These are phyloP conservation scores for Nicotiana paniculata DNA, from an alignment of 257 asterid genomes.

Conservation along the genomic window DNA sequence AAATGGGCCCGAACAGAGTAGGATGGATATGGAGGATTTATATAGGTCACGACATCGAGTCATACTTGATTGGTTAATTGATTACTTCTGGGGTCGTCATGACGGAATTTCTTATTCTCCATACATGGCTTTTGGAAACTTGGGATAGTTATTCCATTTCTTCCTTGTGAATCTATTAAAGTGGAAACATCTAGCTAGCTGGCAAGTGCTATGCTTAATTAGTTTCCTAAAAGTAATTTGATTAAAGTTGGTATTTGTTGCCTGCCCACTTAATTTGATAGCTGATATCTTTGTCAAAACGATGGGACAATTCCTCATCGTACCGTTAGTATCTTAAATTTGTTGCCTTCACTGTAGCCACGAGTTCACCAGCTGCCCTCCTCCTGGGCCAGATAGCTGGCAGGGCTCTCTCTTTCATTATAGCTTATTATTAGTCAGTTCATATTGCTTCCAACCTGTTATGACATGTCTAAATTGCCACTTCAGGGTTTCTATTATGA, in stretches of 20 bases:
- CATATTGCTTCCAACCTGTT: not conserved
- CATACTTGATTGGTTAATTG: not conserved
- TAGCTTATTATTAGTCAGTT: constrained; percentile 1
- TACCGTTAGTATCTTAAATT: not conserved
- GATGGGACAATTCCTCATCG: not conserved
- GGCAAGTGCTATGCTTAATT: not conserved
- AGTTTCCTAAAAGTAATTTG: not conserved
- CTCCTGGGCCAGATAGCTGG: not conserved
- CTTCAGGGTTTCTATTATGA: constrained; percentile 96
- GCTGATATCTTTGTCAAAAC: not conserved
- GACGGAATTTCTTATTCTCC: not conserved
- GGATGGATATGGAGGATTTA: not conserved
- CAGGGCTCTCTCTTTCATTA: not conserved
- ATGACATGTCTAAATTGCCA: constrained; percentile 17
- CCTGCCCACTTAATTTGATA: not conserved
- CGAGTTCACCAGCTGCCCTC: not conserved
- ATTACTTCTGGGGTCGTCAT: not conserved
- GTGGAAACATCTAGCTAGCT: not conserved
- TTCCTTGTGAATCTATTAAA: not conserved
- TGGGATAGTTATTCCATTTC: not conserved
- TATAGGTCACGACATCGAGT: not conserved
- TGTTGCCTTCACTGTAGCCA: not conserved
- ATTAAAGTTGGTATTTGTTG: not conserved
- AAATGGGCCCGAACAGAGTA: not conserved
- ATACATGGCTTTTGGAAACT: not conserved